Evolutionary conservation across 177 flowering plant species (phyloP).

Genomic region (Telopea speciosissima): DNA sequence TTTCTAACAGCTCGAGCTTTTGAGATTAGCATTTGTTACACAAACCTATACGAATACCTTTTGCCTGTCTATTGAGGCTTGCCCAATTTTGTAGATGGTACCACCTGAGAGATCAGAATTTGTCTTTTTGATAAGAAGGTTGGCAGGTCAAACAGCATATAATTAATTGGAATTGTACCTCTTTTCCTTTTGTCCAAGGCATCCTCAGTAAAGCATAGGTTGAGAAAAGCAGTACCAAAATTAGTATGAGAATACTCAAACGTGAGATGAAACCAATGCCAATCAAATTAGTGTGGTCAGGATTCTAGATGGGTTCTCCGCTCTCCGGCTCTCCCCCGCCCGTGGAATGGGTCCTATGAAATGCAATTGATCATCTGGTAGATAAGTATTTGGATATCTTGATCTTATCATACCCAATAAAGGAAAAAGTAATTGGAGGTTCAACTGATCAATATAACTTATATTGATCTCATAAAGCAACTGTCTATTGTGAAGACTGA

Average conservation of each 20-base stretch:
- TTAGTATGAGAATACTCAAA: too few relatives aligned
- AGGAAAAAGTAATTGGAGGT: too few relatives aligned
- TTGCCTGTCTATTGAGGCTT: neutral
- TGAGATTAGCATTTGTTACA: too few relatives aligned
- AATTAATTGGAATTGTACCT: too few relatives aligned
- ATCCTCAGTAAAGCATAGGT: neutral
- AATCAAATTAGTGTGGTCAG: neutral
- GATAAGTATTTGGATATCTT: too few relatives aligned
- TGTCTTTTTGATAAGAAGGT: neutral
- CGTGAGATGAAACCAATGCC: neutral
- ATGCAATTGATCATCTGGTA: too few relatives aligned
- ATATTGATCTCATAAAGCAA: too few relatives aligned
- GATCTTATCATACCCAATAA: too few relatives aligned
- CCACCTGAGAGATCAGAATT: neutral
- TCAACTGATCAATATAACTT: too few relatives aligned
- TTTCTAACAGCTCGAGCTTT: too few relatives aligned
- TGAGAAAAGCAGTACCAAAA: neutral
- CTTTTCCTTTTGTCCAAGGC: neutral
- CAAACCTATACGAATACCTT: neutral
- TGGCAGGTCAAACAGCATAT: neutral
- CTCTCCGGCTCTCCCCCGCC: neutral
- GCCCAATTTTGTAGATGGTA: neutral
- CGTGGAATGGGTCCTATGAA: too few relatives aligned
- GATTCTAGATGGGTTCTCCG: neutral
- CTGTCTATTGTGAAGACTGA: too few relatives aligned